These are phyloP conservation scores for Trichoderma erinaceum DNA, from an alignment of 495 filamentous ascomycete genomes.

Conservation along the genomic window DNA sequence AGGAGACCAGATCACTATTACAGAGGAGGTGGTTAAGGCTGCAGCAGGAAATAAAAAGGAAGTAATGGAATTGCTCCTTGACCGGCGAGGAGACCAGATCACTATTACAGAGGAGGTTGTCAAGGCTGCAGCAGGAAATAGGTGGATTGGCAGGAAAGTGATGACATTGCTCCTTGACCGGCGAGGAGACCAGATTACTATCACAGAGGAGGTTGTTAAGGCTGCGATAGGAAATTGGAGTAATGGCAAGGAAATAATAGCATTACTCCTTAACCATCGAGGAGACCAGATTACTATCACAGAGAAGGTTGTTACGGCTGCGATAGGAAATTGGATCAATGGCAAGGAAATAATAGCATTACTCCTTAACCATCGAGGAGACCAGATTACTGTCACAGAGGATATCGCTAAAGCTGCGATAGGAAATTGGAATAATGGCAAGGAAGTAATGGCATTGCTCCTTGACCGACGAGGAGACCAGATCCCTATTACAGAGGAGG, in stretches of 20 bases:
- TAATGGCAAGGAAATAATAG: background rate
- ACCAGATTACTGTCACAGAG: background rate
- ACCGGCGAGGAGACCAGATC: background rate
- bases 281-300: background rate
- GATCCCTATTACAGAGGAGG: background rate
- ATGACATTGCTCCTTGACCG: background rate
- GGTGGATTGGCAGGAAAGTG: background rate
- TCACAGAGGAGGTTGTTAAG: background rate
- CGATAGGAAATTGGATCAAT: background rate
- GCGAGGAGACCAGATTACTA: background rate
- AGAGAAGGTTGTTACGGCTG: background rate
- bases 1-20: background rate
- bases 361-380: background rate
- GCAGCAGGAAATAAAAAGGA: background rate
- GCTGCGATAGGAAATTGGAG: background rate
- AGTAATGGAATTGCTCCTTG: background rate
- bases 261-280: background rate
- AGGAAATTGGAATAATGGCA: background rate
- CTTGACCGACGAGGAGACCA: background rate
- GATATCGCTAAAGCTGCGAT: background rate
- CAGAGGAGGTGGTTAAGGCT: background rate
- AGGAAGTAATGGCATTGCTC: background rate
- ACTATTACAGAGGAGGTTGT: background rate
- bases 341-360: background rate
- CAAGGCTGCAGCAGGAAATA: background rate